phyloP scores from a whole-genome alignment of 768 basidiomycete genomes.

The Lactifluus subvellereus region DNA sequence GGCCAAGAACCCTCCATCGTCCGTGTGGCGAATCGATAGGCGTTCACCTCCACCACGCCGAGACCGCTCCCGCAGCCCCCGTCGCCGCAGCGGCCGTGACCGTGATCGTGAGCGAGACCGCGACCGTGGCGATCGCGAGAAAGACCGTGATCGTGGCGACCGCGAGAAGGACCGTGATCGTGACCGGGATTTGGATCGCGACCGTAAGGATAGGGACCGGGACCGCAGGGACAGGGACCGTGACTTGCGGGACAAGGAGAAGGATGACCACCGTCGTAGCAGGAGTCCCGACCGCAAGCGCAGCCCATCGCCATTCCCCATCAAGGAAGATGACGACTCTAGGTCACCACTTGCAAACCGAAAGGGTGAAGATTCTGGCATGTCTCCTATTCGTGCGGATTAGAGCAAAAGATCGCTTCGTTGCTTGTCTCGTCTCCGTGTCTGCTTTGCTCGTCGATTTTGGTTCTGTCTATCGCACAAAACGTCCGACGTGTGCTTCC shows the following conservation, averaged over 20 bases:
- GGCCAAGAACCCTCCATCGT: conserved; percentile 78
- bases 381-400: conserved; percentile 46
- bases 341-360: conserved; percentile 47
- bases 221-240: conserved; percentile 35
- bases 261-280: conserved; percentile 37
- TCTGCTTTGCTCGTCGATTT: conserved; percentile 7
- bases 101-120: conserved; percentile 15
- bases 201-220: conserved; percentile 25
- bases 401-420: conserved; percentile 30
- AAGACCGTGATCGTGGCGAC: conserved; percentile 29
- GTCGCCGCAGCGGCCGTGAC: conserved; percentile 36
- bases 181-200: not conserved
- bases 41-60: conserved; percentile 42
- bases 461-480: conserved; percentile 5
- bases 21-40: conserved; percentile 74
- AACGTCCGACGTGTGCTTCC: not conserved
- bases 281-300: conserved; percentile 44
- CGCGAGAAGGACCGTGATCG: conserved; percentile 32
- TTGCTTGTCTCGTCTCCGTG: conserved; percentile 7
- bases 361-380: conserved; percentile 42
- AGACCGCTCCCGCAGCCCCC: conserved; percentile 38
- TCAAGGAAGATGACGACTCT: conserved; percentile 40
- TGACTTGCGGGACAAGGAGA: conserved; percentile 37
- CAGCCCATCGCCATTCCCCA: conserved; percentile 38
- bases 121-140: conserved; percentile 27